These are phyloP conservation scores for Ophiostoma novo-ulmi DNA, from an alignment of 2,329 filamentous ascomycete species.

Conservation along the genomic window DNA sequence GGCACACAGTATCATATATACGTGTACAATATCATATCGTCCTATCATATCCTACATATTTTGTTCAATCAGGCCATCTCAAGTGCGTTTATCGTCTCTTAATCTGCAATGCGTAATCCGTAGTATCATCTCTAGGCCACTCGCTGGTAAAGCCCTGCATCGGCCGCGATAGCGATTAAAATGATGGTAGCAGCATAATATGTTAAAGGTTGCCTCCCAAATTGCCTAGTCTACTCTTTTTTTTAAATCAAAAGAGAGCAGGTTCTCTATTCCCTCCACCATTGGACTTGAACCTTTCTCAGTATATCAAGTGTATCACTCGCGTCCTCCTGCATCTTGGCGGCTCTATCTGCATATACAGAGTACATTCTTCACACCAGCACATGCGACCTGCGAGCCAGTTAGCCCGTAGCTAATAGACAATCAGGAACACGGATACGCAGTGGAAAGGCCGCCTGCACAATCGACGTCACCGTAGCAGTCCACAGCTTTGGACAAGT, in stretches of 20 bases:
- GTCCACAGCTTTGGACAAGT: not conserved
- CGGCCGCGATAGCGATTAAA: not conserved
- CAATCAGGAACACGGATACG: not conserved
- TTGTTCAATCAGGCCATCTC: not conserved
- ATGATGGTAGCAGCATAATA: not conserved
- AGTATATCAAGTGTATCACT: not conserved
- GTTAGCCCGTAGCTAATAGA: not conserved
- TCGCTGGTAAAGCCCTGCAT: not conserved
- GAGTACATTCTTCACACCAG: not conserved
- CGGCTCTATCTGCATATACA: slow-evolving; percentile 6
- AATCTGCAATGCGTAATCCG: not conserved
- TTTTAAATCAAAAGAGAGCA: not conserved
- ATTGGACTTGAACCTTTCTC: not conserved
- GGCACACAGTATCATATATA: slow-evolving; percentile 1
- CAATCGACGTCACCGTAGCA: slow-evolving; percentile 1
- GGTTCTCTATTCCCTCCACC: not conserved
- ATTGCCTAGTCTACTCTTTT: not conserved
- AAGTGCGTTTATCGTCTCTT: not conserved
- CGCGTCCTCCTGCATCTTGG: not conserved
- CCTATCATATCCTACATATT: not conserved
- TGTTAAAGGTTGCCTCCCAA: not conserved
- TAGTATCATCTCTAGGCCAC: not conserved
- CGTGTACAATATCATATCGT: not conserved
- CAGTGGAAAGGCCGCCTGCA: not conserved
- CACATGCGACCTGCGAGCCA: not conserved